Base-by-base conservation (phyloP, 2,329 filamentous ascomycete species). In the Colletotrichum tanaceti region DNA sequence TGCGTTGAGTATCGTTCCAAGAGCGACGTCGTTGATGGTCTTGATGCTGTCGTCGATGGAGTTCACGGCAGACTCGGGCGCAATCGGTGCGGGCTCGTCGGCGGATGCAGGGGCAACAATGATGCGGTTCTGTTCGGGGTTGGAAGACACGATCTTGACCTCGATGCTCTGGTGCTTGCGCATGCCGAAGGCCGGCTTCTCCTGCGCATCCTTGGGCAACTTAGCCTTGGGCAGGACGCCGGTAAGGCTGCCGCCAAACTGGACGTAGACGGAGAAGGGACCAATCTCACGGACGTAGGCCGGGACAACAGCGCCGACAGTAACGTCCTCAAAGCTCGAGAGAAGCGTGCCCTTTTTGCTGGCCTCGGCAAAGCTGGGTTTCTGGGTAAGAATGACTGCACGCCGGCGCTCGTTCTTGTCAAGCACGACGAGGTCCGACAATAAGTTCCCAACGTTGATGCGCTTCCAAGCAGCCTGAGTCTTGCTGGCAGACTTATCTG, bases 231-330 rank as follows among this genome's bases (percentile, higher is more conserved):
- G 93, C 38, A 98, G 82, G 49, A 98, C 82, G 16, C 93, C 95
- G 53, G 89, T 91, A 20, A 97, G 80, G 41, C 88, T 89, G 73
- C 90, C 91, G 47, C 90, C 89, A 77, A 98, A 98, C 75, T 97
- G 91, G n/a, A 98, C 87, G 74, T 97, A 98, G 13, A 94, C 85
- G 50, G 92, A 93, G 10, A 91, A 92, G 2, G 88, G 82, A 0
- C 93, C 94, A 60, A 97, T 91, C 74, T 96, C 97, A 68, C 91
- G 90, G 32, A 99, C 89, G 74, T 95, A 97, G 6, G 94, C 95
- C 67, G 89, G 87, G 9, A 93, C 86, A 28, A 89, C 81, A 41
- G 87, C 85, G 38, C 92, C 92, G 71, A 91, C 86, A 71, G 89
- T 87, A 22, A 93, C 86, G 72, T 95, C 89, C 24, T 91, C 89